Base-by-base conservation (phyloP, 768 basidiomycete genomes). In the Hypsizygus marmoreus region DNA sequence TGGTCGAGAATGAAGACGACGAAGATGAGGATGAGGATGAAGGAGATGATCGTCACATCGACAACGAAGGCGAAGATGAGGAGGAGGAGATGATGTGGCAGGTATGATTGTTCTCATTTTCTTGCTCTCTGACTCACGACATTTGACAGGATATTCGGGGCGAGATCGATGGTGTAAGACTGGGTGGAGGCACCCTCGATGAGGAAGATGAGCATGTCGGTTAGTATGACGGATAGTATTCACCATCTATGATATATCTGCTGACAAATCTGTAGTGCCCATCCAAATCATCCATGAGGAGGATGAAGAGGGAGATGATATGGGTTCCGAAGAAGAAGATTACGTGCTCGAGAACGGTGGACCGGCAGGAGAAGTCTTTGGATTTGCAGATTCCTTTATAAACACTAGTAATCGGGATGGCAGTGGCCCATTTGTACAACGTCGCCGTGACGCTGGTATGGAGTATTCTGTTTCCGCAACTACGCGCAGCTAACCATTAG, bases 301-400 rank as follows among this genome's bases (percentile, higher is more conserved):
- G 32, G 81, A 81, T 51, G 83, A 79, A 23, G 79, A 76, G 37
- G 79, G 80, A 45, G 81, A 74, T 4, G 86, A 84, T 48, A 67
- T 78, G 62, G 71, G 68, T 33, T 87, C 84, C 9, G 82, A 84
- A 51, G 85, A 83, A 40, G 81, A 84, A 53, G 85, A 84, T 71
- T 84, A 70, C 40, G 74, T 61, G 3, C 54, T 65, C 11, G 72
- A 68, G 19, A 63, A 70, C 49, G 66, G 62, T 0, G 58, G 59
- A n/a, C n/a, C 45, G 60, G 65, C 50, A 63, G 80, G 81, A 6
- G 76, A 77, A 31, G 67, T 81, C 19, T 78, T 86, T 49, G 74
- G 76, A 17, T 74, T 84, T 44, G 74, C 75, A 16, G 79, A 80
- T 37, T 68, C 74, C 30, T 78, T 80, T 47, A 69, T 77, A 24